Conservation (phyloP, 768 basidiomycete species). For the Candolleomyces aberdarensis region DNA sequence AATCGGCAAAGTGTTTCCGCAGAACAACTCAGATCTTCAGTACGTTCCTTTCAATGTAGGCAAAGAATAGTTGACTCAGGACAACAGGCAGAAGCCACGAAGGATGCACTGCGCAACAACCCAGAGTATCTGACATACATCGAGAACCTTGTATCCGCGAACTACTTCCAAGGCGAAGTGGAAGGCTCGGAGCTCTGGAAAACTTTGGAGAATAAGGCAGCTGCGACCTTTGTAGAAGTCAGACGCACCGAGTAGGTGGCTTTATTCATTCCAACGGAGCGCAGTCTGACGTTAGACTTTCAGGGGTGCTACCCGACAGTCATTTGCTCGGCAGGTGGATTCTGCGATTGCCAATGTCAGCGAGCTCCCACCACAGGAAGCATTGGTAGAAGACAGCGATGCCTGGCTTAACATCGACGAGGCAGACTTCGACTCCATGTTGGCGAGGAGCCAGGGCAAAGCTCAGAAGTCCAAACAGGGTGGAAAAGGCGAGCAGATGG, state of each 20-base stretch:
- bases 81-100: conserved; percentile 44
- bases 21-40: conserved; percentile 44
- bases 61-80: not conserved
- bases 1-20: conserved; percentile 39
- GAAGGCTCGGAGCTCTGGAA: conserved; percentile 80
- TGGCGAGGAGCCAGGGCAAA: conserved; percentile 44
- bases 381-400: conserved; percentile 64
- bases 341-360: conserved; percentile 49
- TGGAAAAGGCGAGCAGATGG: conserved; percentile 38
- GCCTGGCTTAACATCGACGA: conserved; percentile 84
- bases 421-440: conserved; percentile 70
- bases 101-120: conserved; percentile 65
- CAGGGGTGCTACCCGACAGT: conserved; percentile 60
- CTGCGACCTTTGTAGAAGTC: conserved; percentile 57
- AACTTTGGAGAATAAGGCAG: conserved; percentile 68
- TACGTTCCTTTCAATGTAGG: conserved; percentile 26
- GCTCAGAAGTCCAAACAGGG: conserved; percentile 3
- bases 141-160: conserved; percentile 53
- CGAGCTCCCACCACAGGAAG: conserved; percentile 18
- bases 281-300: not conserved
- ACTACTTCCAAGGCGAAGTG: conserved; percentile 77
- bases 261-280: not conserved
- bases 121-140: conserved; percentile 72
- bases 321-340: conserved; percentile 76
- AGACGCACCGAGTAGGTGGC: conserved; percentile 62